Base-by-base conservation (phyloP, 2,329 filamentous ascomycete genomes). In the Fusarium pseudograminearum region DNA sequence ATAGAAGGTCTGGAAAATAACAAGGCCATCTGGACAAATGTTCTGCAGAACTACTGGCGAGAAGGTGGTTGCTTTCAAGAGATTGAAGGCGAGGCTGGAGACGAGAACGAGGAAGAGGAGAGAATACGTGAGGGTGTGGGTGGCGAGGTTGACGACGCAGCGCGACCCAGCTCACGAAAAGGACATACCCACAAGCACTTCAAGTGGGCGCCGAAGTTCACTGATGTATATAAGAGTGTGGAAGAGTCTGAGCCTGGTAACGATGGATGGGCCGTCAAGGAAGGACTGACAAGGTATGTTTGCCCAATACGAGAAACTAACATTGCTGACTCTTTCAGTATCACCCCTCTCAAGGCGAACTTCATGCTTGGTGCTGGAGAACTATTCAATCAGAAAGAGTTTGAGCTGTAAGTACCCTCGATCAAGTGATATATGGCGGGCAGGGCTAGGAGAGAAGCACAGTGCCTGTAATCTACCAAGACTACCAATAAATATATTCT, bases 41-140 rank as follows among this genome's bases (percentile, higher is more conserved):
- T 98, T 86, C 82, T 98, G 75, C 93, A 97, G 81, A 99, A 98
- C 79, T 90, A 91, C 76, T 99, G 96, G 96, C 84, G 84, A 22
- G 85, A 86, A n/a, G 93, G 92, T 5, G 92, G 92, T 60, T 97
- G 93, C 76, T 98, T 98, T 79, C 86, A 93, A 73, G 94, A 93
- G 77, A 85, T 95, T 31, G 90, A 91, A 52, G 87, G 90, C 47
- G 86, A 87, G 15, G 83, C 85, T 4, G 87, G 86, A 6, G 88
- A 91, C 54, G 86, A 89, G 59, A 88, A 89, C 18, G 86, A 90
- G 70, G 90, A 92, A 71, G 94, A 97, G 81, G 86, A 89, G 73
- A 85, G 85, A 69, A 90, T 97, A 67, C 87, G 94, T 47, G 88
- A 91, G 76, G 87, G 86, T 22, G 87, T 90, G 58, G 84, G 85